A percentile compares a stretch with the other conserved stretches of the same genome.
These are phyloP conservation scores for Prunus yedoensis DNA, from an alignment of 331 rosid genomes.

Conservation along the genomic window DNA sequence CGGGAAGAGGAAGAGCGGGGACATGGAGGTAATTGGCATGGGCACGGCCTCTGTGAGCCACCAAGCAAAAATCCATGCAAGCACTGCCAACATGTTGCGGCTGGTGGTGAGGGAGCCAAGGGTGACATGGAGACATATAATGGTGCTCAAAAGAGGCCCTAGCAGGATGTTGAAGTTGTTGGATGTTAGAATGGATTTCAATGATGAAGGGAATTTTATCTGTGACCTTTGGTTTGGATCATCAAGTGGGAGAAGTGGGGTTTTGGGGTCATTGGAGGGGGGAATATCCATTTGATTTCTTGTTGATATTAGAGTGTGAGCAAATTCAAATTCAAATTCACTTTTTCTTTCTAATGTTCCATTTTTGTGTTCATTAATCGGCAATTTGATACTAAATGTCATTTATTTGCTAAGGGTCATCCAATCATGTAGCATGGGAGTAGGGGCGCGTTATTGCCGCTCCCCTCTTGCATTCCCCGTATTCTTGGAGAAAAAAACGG, in stretches of 20 bases:
- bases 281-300: conserved; percentile 19
- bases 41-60: conserved; percentile 86
- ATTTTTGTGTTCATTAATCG: not conserved
- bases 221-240: conserved; percentile 21
- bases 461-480: not conserved
- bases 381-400: not conserved
- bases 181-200: conserved; percentile 32
- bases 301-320: conserved; percentile 17
- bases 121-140: conserved; percentile 43
- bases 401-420: no score
- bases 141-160: conserved; percentile 55
- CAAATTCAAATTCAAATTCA: not conserved
- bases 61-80: conserved; percentile 76
- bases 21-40: conserved; percentile 75
- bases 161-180: conserved; percentile 42
- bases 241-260: conserved; percentile 57
- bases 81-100: conserved; percentile 64
- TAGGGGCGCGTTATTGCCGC: not conserved
- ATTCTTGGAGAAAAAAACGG: not conserved
- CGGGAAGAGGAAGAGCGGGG: conserved; percentile 76
- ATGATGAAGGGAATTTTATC: not conserved
- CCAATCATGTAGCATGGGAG: not conserved
- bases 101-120: conserved; percentile 30
- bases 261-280: conserved; percentile 39
- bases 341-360: not conserved